Evolutionary conservation across 1,284 basidiomycete species (phyloP), one percentile per base, ranked within the genome.

Genomic region (Melampsora americana): DNA sequence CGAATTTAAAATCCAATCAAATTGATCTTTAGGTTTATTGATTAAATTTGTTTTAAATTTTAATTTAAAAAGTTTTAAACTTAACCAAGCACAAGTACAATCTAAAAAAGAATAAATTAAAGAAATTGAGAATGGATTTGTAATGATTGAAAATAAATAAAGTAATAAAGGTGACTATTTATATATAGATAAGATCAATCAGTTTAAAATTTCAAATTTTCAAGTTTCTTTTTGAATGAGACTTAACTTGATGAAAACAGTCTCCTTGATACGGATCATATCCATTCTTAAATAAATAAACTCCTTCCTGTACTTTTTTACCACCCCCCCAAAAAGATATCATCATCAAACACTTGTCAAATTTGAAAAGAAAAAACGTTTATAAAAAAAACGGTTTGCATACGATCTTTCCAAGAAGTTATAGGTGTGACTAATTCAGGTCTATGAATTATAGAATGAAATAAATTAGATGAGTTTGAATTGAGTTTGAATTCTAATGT

Each of bases 71-170:
- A 71, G 60, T 28, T 35, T 32, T 5, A 71, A 44, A 18, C 61
- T 23, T 26, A 48, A 42, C 26, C 11, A 66, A 18, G 67, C 53
- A 26, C 50, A 67, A 59, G 20, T 39, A 0, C 95, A 84, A 39
- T 89, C 83, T 5, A 92, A 83, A 0, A 88, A 85, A 80, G 91
- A 93, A 81, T 94, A 92, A 23, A 97, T 84, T 0, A 88, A 87
- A 0, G 91, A 89, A 0, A 92, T 92, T 0, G 93, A 95, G 9
- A 89, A 88, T 0, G 92, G 85, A 65, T 95, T 82, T 5, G 91
- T 84, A 82, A 95, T 95, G 4, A 95, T 95, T 79, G 96, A 96
- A 77, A 95, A 84, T 2, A 97, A 87, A 83, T 90, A 94, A n/a
- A 95, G 86, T 77, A 90, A 86, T 5, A 95, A 82, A 0, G 93